Conservation (phyloP, 75 land plant species). For the Pseudotsuga menziesii region DNA sequence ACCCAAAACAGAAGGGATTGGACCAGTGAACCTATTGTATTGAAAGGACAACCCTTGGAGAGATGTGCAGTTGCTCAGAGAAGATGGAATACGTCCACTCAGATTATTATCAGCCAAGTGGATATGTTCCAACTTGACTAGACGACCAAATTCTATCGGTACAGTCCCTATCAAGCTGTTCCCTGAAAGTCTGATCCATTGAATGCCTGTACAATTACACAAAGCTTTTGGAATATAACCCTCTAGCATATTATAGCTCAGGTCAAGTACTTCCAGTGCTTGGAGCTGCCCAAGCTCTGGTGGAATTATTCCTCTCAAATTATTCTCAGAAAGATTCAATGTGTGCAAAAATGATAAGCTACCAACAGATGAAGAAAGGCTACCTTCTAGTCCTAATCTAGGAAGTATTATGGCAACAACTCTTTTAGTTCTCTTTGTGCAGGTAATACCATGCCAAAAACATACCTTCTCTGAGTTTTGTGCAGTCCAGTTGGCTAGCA, state of each 20-base stretch:
- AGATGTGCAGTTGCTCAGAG: too few species aligned
- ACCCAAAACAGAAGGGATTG: too few species aligned
- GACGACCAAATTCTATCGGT: slow-evolving; percentile 4
- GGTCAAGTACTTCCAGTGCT: slow-evolving; percentile 10
- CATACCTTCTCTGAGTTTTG: too few species aligned
- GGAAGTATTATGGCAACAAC: too few species aligned
- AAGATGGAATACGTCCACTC: not conserved
- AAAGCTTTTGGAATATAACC: slow-evolving; percentile 8
- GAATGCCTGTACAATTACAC: not conserved
- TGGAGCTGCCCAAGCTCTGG: slow-evolving; percentile 16
- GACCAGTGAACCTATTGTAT: too few species aligned
- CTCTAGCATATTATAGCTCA: not conserved
- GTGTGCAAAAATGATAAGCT: too few species aligned
- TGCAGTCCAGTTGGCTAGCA: too few species aligned
- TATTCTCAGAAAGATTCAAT: too few species aligned
- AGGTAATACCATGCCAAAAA: too few species aligned
- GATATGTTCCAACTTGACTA: not conserved
- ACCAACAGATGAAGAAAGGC: too few species aligned
- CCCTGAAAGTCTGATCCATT: slow-evolving; percentile 4
- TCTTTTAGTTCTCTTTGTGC: too few species aligned
- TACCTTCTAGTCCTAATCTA: too few species aligned
- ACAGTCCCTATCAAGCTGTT: not conserved
- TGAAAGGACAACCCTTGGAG: not conserved
- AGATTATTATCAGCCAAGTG: not conserved
- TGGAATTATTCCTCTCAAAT: slow-evolving; percentile 19